Evolutionary conservation across 208 protist genomes (phyloP).

Genomic region (Blechomonas ayalai): DNA sequence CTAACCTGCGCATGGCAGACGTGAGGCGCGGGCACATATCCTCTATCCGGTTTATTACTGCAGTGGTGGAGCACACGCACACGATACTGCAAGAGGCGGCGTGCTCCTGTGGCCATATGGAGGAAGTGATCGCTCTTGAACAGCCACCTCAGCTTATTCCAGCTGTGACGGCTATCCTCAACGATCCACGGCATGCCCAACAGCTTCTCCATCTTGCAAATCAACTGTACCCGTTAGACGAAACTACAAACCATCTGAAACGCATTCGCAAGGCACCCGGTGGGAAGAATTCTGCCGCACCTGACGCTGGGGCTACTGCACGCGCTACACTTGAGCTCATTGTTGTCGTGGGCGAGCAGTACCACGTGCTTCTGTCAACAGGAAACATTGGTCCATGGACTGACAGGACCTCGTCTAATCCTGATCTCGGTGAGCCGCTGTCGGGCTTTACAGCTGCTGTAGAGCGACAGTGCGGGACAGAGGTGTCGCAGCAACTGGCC

Average conservation of each 20-base stretch:
- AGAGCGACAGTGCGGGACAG: conserved; percentile 1
- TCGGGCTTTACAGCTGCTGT: conserved; percentile 3
- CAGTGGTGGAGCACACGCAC: too few relatives aligned
- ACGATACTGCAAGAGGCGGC: too few relatives aligned
- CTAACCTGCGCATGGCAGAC: not conserved
- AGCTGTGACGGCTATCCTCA: conserved; percentile 26
- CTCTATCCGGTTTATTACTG: too few relatives aligned
- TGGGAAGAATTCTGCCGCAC: not conserved
- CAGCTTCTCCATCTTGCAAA: conserved; percentile 50
- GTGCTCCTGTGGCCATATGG: conserved; percentile 12
- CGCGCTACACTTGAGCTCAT: too few relatives aligned
- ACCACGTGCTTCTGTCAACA: too few relatives aligned
- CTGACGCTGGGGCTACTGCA: conserved; percentile 8
- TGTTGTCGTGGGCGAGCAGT: too few relatives aligned
- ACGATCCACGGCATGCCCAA: conserved; percentile 31
- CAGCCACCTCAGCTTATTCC: conserved; percentile 25
- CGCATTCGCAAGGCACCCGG: conserved; percentile 35
- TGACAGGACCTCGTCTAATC: too few relatives aligned
- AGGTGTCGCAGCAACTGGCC: conserved; percentile 1
- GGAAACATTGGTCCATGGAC: too few relatives aligned
- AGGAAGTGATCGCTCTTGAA: conserved; percentile 41
- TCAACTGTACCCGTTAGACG: conserved; percentile 32
- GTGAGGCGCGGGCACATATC: too few relatives aligned
- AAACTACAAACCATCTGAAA: conserved; percentile 47
- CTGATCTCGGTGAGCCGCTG: too few relatives aligned